Percentiles rank a stretch among this genome's conserved stretches.
Conservation (phyloP, 805 yeast genomes). For the Myxozyma nipponensis region DNA sequence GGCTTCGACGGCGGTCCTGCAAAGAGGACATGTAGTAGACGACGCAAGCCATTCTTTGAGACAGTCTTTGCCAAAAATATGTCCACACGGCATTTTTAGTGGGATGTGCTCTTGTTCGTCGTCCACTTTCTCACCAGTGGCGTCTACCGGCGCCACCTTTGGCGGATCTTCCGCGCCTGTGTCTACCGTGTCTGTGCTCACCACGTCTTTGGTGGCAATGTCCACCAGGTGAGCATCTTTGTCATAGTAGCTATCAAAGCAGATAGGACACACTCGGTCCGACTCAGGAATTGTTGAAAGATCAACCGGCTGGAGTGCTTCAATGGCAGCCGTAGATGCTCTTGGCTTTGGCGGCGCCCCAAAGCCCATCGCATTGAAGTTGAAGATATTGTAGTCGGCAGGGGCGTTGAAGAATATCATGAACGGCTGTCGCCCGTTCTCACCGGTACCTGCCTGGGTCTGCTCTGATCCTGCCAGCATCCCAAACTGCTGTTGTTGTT, state of each 20-base stretch:
- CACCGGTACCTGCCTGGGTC: background rate
- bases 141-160: background rate
- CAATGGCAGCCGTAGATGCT: slow-evolving; percentile 38
- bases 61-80: slow-evolving; percentile 83
- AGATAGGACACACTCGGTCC: slow-evolving; percentile 43
- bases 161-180: background rate
- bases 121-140: background rate
- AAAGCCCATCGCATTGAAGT: slow-evolving; percentile 2
- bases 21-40: slow-evolving; percentile 79
- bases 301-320: slow-evolving; percentile 34
- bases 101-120: slow-evolving; percentile 52
- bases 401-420: slow-evolving; percentile 9
- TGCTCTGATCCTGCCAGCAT: too few species aligned
- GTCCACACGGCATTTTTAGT: slow-evolving; percentile 76
- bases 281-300: slow-evolving; percentile 34
- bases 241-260: slow-evolving; percentile 40
- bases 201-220: background rate
- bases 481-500: background rate
- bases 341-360: slow-evolving; percentile 27
- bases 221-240: background rate
- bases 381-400: background rate
- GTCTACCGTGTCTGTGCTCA: too few species aligned
- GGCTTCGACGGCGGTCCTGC: slow-evolving; percentile 56
- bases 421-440: background rate
- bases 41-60: slow-evolving; percentile 74